Conservation (phyloP, 139 green algal species). For the Tetradesmus lagerheimii region DNA sequence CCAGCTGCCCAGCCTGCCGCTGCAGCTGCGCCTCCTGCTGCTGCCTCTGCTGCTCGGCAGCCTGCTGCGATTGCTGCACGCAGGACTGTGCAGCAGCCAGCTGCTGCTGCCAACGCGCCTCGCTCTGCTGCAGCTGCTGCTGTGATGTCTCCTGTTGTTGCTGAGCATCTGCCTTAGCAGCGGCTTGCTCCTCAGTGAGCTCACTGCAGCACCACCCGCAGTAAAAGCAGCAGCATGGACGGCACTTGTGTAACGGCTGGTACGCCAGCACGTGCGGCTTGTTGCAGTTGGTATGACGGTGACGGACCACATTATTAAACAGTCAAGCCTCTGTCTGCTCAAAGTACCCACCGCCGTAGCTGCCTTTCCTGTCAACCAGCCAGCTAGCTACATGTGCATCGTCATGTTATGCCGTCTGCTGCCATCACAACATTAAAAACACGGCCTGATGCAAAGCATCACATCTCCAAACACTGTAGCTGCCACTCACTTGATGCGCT, state of each 20-base stretch:
- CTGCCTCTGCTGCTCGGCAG: constrained; percentile 1
- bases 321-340: not conserved
- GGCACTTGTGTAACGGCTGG: too few relatives aligned
- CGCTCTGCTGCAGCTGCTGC: constrained; percentile 15
- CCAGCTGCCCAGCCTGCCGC: constrained; percentile 2
- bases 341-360: not conserved
- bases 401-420: not conserved
- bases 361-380: not conserved
- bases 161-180: not conserved
- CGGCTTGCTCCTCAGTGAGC: constrained; percentile 15
- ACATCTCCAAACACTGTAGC: not conserved
- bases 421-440: not conserved
- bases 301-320: not conserved
- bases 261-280: not conserved
- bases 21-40: constrained; percentile 13
- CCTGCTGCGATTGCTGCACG: not conserved
- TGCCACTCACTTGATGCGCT: constrained; percentile 33
- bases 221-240: not conserved
- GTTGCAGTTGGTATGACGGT: not conserved
- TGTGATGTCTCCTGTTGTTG: not conserved
- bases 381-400: too few relatives aligned
- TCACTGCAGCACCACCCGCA: constrained; percentile 12
- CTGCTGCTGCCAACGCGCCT: constrained; percentile 25
- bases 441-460: not conserved
- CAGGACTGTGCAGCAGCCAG: not conserved